These are phyloP conservation scores for Mycena vitilis DNA, from an alignment of 768 basidiomycete genomes.

Conservation along the genomic window DNA sequence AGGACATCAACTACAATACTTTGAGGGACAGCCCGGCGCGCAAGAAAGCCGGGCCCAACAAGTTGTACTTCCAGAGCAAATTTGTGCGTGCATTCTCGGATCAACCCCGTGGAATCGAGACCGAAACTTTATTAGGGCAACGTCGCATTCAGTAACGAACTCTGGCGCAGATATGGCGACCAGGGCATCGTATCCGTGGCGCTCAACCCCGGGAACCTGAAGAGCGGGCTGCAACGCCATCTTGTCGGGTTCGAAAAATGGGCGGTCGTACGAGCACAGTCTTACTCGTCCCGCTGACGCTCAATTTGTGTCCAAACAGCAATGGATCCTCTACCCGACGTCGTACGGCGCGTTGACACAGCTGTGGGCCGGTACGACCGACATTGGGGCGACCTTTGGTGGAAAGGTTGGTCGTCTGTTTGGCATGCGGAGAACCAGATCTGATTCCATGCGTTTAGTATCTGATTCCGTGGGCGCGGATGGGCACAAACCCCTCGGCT, in stretches of 20 bases:
- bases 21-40: constrained; percentile 41
- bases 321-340: constrained; percentile 42
- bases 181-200: constrained; percentile 55
- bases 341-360: constrained; percentile 60
- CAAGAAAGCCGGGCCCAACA: constrained; percentile 16
- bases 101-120: background rate
- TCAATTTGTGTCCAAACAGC: background rate
- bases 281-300: background rate
- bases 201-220: constrained; percentile 53
- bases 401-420: constrained; percentile 52
- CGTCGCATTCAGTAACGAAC: constrained; percentile 49
- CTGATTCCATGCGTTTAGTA: constrained; percentile 44
- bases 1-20: constrained; percentile 34
- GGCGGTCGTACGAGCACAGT: constrained; percentile 10
- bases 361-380: constrained; percentile 60
- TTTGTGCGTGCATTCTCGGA: constrained; percentile 19
- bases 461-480: constrained; percentile 57
- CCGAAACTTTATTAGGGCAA: constrained; percentile 49
- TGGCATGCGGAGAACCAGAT: too few species aligned
- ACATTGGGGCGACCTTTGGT: constrained; percentile 52
- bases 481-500: constrained; percentile 36
- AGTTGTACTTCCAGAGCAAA: constrained; percentile 41
- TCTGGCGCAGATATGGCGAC: constrained; percentile 44
- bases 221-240: constrained; percentile 28
- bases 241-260: background rate